Evolutionary conservation across 495 filamentous ascomycete species (phyloP).

Genomic region (Penicillium steckii): DNA sequence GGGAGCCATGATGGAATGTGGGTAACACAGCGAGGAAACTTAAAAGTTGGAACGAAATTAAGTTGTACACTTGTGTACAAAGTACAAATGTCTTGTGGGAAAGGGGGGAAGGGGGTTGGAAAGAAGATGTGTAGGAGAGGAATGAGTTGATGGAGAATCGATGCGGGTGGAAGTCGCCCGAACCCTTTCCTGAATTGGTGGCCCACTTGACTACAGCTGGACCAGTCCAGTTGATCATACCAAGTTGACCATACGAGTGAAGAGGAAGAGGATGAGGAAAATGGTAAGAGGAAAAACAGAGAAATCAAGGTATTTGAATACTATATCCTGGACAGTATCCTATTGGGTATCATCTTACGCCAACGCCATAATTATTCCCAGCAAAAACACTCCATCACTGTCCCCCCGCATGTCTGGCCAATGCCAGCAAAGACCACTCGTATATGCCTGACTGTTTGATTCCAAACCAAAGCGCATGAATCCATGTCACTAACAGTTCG

Average conservation of each 20-base stretch:
- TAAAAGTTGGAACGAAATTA: constrained; percentile 6
- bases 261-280: too few species aligned
- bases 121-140: constrained; percentile 13
- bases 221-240: too few species aligned
- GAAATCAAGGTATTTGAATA: too few species aligned
- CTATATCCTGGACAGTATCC: too few species aligned
- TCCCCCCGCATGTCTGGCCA: too few species aligned
- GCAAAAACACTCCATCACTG: too few species aligned
- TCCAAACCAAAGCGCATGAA: neutral
- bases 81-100: constrained; percentile 8
- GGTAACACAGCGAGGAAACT: constrained; percentile 23
- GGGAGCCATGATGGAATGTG: constrained; percentile 42
- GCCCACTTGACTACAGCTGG: neutral
- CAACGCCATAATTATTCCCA: too few species aligned
- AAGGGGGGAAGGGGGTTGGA: constrained; percentile 7
- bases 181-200: constrained; percentile 29
- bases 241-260: too few species aligned
- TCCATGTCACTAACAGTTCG: neutral
- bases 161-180: constrained; percentile 42
- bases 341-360: too few species aligned
- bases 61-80: constrained; percentile 1
- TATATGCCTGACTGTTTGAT: too few species aligned
- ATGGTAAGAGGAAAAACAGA: too few species aligned
- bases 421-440: too few species aligned
- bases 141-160: constrained; percentile 18